A percentile compares a stretch with the other conserved stretches of the same genome.
Evolutionary conservation across 2,329 filamentous ascomycete species (phyloP).

Genomic region (Pseudocercospora cruenta): DNA sequence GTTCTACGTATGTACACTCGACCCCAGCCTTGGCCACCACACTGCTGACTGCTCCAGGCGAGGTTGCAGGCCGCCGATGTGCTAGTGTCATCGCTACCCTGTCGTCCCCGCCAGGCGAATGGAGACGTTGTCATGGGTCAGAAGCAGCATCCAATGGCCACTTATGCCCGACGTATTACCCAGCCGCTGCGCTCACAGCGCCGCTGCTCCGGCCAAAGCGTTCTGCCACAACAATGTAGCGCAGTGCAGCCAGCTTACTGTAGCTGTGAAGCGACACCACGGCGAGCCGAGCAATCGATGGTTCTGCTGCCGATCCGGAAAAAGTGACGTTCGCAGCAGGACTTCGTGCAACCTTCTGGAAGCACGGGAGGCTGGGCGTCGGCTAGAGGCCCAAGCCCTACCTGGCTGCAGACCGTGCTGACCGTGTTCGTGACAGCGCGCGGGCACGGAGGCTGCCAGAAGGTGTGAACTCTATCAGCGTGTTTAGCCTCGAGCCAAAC

Average conservation of each 20-base stretch:
- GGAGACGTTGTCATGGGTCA: constrained; percentile 1
- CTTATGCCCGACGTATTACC: constrained; percentile 5
- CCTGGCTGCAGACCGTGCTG: not conserved
- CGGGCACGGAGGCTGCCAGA: constrained; percentile 1
- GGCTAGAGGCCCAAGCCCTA: not conserved
- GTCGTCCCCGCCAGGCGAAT: constrained; percentile 6
- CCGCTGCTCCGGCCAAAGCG: not conserved
- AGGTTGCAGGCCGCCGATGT: constrained; percentile 4
- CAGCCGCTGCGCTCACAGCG: not conserved
- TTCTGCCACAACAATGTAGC: not conserved
- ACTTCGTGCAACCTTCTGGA: constrained; percentile 6
- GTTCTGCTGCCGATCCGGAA: not conserved
- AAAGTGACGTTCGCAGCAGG: constrained; percentile 4
- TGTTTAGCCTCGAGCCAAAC: constrained; percentile 1
- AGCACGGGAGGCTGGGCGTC: constrained; percentile 6
- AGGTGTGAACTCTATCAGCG: not conserved
- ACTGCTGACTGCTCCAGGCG: not conserved
- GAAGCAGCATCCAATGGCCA: constrained; percentile 6
- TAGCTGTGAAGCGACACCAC: not conserved
- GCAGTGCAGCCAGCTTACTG: not conserved
- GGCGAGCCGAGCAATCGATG: not conserved
- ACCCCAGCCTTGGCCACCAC: constrained; percentile 8
- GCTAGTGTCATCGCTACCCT: constrained; percentile 9
- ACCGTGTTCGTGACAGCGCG: not conserved
- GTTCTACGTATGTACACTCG: not conserved